Evolutionary conservation across 2,329 filamentous ascomycete species (phyloP), one percentile per base, ranked within the genome.

Genomic region (Alternaria ethzedia): DNA sequence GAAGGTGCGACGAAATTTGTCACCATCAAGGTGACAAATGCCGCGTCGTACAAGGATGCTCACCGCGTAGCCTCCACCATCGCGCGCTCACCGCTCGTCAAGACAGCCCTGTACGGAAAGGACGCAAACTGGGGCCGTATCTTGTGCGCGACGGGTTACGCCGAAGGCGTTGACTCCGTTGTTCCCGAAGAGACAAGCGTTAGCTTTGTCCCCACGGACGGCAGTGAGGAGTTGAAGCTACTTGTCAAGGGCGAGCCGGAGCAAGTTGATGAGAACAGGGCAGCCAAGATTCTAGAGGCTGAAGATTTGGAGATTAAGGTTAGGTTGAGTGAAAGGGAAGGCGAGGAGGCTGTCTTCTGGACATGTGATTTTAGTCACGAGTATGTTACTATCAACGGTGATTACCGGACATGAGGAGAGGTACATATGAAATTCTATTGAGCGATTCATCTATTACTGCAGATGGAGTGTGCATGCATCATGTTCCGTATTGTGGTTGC

Each of bases 101-200:
- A 99, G 86, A 99, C 96, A 0, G 96, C 96, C 0, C 85, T 99
- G 44, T 99, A 99, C 81, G 96, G 96, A 69, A 93, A 94, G 79
- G 96, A 99, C 78, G 96, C 96, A 17, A 99, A 99, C 84, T 99
- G 96, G 96, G 96, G 96, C 32, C 93, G 96, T 58, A 97, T 99
- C 66, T 86, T 98, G 26, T 98, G 96, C 79, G 95, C 96, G 1
- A 94, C 94, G 5, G 96, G 96, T 4, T 98, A 98, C 78, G 84
- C 87, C 0, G 85, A 86, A 63, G 88, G 90, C 1, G 88, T 91
- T 1, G 83, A 85, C 2, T 87, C 88, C 49, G 87, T 96, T 56
- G 82, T 87, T 0, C 90, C 91, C 1, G 87, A 90, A 67, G 87
- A 87, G 75, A 95, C 91, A 1, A 93, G 86, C 70, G 92, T 96